Evolutionary conservation across 1,139 yeast species (phyloP).

Genomic region (Debaryomyces coudertii): DNA sequence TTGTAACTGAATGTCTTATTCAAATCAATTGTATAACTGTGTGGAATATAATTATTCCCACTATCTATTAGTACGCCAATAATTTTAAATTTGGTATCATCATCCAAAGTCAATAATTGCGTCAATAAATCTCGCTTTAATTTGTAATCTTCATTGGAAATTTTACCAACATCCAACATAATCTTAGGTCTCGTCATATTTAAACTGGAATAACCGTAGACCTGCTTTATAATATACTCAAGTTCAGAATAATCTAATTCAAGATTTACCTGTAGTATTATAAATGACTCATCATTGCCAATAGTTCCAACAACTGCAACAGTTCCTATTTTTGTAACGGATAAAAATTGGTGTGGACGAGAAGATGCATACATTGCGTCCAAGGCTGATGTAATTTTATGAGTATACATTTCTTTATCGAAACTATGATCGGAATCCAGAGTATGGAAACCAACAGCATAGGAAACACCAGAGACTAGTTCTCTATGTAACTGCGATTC

Average conservation of each 20-base stretch:
- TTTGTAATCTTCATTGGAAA: constrained; percentile 23
- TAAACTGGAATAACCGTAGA: constrained; percentile 24
- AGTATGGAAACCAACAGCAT: constrained; percentile 45
- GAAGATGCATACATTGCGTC: constrained; percentile 47
- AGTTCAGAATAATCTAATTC: constrained; percentile 21
- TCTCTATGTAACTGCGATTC: constrained; percentile 54
- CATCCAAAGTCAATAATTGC: constrained; percentile 17
- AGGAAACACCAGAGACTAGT: constrained; percentile 47
- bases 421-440: constrained; percentile 24
- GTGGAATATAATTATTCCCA: constrained; percentile 39
- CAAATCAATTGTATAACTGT: constrained; percentile 14
- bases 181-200: constrained; percentile 25
- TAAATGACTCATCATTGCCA: constrained; percentile 50
- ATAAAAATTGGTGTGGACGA: constrained; percentile 46
- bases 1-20: constrained; percentile 5
- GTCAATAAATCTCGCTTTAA: constrained; percentile 19
- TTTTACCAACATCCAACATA: constrained; percentile 35
- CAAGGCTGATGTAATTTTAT: constrained; percentile 35
- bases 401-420: constrained; percentile 27
- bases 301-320: constrained; percentile 49
- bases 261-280: constrained; percentile 32
- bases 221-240: constrained; percentile 19
- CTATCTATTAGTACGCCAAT: constrained; percentile 45
- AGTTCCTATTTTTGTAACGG: constrained; percentile 46
- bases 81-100: constrained; percentile 19